phyloP scores from a whole-genome alignment of 1,284 basidiomycete species.

The Peniophora sp. region DNA sequence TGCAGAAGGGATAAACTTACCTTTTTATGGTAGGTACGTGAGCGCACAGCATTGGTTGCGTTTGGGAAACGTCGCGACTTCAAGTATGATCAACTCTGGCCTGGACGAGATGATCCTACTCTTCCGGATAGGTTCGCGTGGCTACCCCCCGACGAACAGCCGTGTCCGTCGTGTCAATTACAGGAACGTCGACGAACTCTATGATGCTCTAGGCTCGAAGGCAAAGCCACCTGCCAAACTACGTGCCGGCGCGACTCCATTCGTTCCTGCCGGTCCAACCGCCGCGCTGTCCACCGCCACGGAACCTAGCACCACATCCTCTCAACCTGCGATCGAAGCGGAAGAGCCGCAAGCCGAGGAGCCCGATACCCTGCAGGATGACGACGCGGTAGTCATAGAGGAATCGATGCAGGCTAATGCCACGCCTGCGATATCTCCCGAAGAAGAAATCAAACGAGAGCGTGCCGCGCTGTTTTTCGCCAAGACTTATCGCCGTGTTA shows the following conservation, averaged over 20 bases:
- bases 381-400: neutral
- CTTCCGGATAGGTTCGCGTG: conserved; percentile 10
- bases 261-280: conserved; percentile 9
- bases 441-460: neutral
- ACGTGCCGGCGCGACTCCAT: conserved; percentile 14
- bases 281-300: neutral
- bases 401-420: neutral
- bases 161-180: conserved; percentile 26
- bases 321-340: no score
- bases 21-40: neutral
- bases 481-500: neutral
- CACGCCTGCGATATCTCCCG: neutral
- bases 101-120: conserved; percentile 35
- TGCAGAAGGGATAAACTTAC: no score
- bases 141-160: conserved; percentile 2
- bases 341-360: conserved; percentile 1
- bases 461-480: neutral
- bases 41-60: neutral
- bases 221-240: conserved; percentile 5
- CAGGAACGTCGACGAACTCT: conserved; percentile 20
- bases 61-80: conserved; percentile 20
- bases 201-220: conserved; percentile 9
- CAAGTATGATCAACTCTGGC: conserved; percentile 12
- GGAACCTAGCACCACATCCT: no score
- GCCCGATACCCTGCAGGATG: no score